Evolutionary conservation across 805 yeast genomes (phyloP).

Genomic region (Lipomyces oligophaga): DNA sequence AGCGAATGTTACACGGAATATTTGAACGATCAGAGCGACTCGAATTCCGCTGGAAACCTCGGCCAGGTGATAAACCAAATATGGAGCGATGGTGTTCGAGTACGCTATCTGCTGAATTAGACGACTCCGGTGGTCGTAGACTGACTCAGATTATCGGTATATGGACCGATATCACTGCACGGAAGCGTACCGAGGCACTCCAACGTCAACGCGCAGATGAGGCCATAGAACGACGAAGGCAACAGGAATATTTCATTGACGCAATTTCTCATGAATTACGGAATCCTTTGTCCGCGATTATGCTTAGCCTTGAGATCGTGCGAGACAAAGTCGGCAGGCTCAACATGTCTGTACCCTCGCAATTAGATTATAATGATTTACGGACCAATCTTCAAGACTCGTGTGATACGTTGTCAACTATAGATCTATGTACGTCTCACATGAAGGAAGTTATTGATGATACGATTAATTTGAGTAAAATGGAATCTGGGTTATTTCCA

Average conservation of each 20-base stretch:
- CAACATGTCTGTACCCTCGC: slow-evolving; percentile 3
- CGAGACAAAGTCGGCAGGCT: too few species aligned
- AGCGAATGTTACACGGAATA: slow-evolving; percentile 25
- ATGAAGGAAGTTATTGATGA: slow-evolving; percentile 55
- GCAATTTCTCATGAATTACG: slow-evolving; percentile 91
- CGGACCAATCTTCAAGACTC: background rate
- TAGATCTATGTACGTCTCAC: slow-evolving; percentile 24
- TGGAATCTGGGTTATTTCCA: slow-evolving; percentile 28
- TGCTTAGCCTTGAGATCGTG: slow-evolving; percentile 94
- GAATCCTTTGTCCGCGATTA: slow-evolving; percentile 91
- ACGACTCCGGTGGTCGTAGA: slow-evolving; percentile 21
- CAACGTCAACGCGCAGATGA: slow-evolving; percentile 29
- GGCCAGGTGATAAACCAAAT: slow-evolving; percentile 13
- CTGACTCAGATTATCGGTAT: slow-evolving; percentile 21
- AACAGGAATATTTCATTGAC: slow-evolving; percentile 56
- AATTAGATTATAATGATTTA: background rate
- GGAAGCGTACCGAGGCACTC: slow-evolving; percentile 26
- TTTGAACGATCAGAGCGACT: slow-evolving; percentile 18
- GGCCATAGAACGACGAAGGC: slow-evolving; percentile 27
- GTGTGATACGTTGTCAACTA: slow-evolving; percentile 53
- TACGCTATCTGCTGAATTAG: slow-evolving; percentile 26
- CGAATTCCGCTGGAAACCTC: slow-evolving; percentile 27
- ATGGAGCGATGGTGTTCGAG: slow-evolving; percentile 28
- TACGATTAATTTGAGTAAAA: slow-evolving; percentile 56
- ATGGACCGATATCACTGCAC: slow-evolving; percentile 28